Evolutionary conservation across 306 rosid genomes (phyloP).

Genomic region (Cucurbita ficifolia): DNA sequence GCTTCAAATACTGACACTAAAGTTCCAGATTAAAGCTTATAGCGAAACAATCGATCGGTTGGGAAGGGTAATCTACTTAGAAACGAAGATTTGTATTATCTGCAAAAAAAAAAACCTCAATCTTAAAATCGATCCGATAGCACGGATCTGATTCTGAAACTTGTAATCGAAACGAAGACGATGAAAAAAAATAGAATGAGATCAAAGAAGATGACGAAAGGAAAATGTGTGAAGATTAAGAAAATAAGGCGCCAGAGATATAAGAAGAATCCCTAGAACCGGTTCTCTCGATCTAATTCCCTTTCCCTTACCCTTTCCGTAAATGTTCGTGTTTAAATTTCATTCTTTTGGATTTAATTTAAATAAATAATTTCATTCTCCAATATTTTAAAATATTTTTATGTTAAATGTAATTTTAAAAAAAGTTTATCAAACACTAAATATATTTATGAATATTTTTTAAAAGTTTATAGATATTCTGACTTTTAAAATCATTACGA

Average conservation of each 20-base stretch:
- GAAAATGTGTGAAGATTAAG: background rate
- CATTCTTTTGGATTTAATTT: too few relatives aligned
- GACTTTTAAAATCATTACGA: too few relatives aligned
- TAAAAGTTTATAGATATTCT: too few relatives aligned
- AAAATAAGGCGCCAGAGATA: background rate
- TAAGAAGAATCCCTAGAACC: background rate
- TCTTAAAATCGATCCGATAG: background rate
- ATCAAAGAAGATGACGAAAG: background rate
- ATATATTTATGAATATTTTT: too few relatives aligned
- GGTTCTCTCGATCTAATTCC: too few relatives aligned
- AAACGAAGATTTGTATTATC: slow-evolving; percentile 1
- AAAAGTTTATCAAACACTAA: background rate
- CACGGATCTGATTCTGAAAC: background rate
- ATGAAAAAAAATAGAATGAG: background rate
- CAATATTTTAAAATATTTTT: too few relatives aligned
- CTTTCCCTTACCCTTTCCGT: too few relatives aligned
- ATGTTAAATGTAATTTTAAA: too few relatives aligned
- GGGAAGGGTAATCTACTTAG: background rate
- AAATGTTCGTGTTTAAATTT: too few relatives aligned
- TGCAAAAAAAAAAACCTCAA: background rate
- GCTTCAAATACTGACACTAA: background rate
- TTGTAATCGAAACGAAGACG: background rate
- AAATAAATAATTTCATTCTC: too few relatives aligned
- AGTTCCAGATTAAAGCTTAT: background rate
- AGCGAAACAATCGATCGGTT: background rate